Evolutionary conservation across 1,284 basidiomycete species (phyloP).

Genomic region (Anthracocystis setariae): DNA sequence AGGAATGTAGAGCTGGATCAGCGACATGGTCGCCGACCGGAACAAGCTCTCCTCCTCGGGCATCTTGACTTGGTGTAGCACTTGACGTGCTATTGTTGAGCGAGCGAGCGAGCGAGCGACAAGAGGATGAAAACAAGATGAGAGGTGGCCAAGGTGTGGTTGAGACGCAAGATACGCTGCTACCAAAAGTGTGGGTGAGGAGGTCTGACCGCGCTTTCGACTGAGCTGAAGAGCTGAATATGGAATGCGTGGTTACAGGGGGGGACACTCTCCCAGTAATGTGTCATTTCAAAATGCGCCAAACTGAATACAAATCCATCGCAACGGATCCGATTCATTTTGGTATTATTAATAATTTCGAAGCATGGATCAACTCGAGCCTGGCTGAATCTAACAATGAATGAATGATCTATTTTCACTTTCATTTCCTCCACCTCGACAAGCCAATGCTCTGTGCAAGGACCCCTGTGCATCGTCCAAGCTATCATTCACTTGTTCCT

Average conservation of each 20-base stretch:
- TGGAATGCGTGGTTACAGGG: constrained; percentile 12
- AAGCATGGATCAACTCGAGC: constrained; percentile 8
- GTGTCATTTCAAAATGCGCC: neutral
- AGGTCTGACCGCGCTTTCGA: constrained; percentile 16
- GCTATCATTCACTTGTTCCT: neutral
- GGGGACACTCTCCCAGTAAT: no score
- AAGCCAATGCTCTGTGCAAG: constrained; percentile 7
- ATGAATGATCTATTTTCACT: no score
- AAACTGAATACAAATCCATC: constrained; percentile 1
- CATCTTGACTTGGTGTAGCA: constrained; percentile 25
- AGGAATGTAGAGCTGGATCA: constrained; percentile 97
- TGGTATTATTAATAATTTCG: constrained; percentile 2
- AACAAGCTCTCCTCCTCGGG: constrained; percentile 63
- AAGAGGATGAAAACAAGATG: neutral
- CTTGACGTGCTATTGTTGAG: constrained; percentile 4
- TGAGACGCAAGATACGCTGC: neutral
- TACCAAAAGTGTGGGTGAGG: neutral
- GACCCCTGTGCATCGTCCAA: constrained; percentile 13
- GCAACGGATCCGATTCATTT: constrained; percentile 23
- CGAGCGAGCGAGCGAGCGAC: neutral
- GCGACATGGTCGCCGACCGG: constrained; percentile 77
- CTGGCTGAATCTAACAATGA: constrained; percentile 15
- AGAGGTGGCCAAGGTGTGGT: constrained; percentile 1
- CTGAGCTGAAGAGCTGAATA: no score
- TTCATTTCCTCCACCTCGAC: constrained; percentile 33